phyloP scores from a whole-genome alignment of 1,284 basidiomycete genomes.

The Pseudozyma pruni region DNA sequence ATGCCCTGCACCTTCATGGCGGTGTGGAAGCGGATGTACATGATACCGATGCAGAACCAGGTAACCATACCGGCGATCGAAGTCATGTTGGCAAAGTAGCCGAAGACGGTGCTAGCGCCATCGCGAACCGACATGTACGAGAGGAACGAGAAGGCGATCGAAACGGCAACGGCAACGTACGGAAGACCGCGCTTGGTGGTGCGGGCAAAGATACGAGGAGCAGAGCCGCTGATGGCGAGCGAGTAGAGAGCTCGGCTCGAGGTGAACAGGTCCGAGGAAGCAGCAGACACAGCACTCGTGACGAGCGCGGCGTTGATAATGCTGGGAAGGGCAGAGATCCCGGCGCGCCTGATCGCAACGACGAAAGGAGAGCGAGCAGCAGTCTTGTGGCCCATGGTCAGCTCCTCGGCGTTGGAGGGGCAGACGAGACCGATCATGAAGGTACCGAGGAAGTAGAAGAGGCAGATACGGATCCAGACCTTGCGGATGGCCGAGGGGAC shows the following conservation, averaged over 20 bases:
- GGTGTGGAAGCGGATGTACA: constrained; percentile 79
- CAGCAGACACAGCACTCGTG: constrained; percentile 85
- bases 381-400: constrained; percentile 49
- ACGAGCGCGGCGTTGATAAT: constrained; percentile 80
- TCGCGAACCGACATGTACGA: constrained; percentile 73
- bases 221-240: constrained; percentile 80
- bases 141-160: constrained; percentile 75
- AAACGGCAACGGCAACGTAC: constrained; percentile 76
- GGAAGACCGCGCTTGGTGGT: constrained; percentile 81
- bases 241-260: constrained; percentile 80
- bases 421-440: constrained; percentile 60
- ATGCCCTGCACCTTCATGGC: constrained; percentile 76
- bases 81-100: constrained; percentile 73
- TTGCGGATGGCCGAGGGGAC: constrained; percentile 57
- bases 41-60: constrained; percentile 85
- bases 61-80: constrained; percentile 78
- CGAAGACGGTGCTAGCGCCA: constrained; percentile 73
- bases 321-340: constrained; percentile 69
- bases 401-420: constrained; percentile 52
- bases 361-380: constrained; percentile 53
- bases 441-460: constrained; percentile 70
- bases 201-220: constrained; percentile 78
- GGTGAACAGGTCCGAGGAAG: constrained; percentile 82
- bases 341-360: constrained; percentile 64
- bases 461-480: constrained; percentile 60